Evolutionary conservation across 768 basidiomycete species (phyloP), one percentile per base, ranked within the genome.

Genomic region (Floccularia luteovirens): DNA sequence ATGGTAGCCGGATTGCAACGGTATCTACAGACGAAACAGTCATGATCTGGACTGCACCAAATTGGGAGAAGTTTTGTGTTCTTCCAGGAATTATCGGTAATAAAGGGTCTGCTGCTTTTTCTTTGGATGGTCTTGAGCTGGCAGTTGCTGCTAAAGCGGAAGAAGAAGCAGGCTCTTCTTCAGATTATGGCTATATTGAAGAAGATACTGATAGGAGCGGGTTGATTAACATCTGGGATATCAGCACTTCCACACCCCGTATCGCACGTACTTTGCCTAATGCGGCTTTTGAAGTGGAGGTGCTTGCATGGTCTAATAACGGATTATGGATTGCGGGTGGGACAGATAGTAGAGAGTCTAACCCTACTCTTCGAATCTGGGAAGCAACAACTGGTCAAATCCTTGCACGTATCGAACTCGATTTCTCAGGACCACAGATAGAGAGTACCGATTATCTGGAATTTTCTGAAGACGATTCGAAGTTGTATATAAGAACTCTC

Each of bases 31-130:
- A 44, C 22, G 38, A 12, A 12, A 34, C n/a, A 2, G 39, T 41
- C 8, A 10, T 33, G 22, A 3, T 47, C 6, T 47, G 46, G 43
- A 40, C 43, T 33, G 19, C 24, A 12, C 32, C n/a, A 34, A 34
- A 7, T 34, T 6, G 8, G 21, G 30, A n/a, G 24, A 4, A 21
- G 30, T 23, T 16, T 24, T 33, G 32, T 17, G 16, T 34, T 7
- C 16, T 34, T 7, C 7, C 6, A 19, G 32, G 32, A 7, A 17
- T 14, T 17, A 34, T 34, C 32, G 32, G 8, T 17, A 12, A 7
- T 7, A 12, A 17, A 12, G 32, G 32, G n/a, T 34, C 32, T 8
- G 8, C 20, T 17, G 16, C 16, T 17, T 34, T 34, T 19, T 34
- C 32, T 17, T 19, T 19, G 6, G 16, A 17, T 34, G 32, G 32